These are phyloP conservation scores for Pythium biforme DNA, from an alignment of 352 stramenopile species.

Conservation along the genomic window DNA sequence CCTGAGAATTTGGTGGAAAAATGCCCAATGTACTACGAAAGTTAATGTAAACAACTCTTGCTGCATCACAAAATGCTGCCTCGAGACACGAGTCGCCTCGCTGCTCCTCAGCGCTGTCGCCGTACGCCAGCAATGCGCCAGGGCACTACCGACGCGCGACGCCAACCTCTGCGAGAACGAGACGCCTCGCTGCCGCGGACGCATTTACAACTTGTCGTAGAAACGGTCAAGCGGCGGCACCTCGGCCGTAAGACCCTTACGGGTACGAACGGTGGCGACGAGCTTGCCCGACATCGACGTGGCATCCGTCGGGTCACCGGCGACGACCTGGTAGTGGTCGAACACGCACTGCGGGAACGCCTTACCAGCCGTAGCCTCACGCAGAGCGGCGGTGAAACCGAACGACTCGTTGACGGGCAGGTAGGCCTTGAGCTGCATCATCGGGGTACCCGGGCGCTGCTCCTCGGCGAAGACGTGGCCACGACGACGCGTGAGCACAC, in stretches of 20 bases:
- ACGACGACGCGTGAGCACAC: slow-evolving; percentile 97
- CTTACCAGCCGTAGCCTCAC: slow-evolving; percentile 98
- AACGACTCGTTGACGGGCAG: slow-evolving; percentile 99
- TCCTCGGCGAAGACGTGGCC: slow-evolving; percentile 99
- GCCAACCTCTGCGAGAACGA: neutral
- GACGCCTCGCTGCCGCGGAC: neutral
- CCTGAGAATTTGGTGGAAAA: slow-evolving; percentile 15
- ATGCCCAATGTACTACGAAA: slow-evolving; percentile 30
- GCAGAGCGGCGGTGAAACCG: slow-evolving; percentile 98
- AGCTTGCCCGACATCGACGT: slow-evolving; percentile 96
- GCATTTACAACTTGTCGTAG: slow-evolving; percentile 99
- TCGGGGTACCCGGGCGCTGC: slow-evolving; percentile 96
- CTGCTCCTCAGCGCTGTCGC: neutral
- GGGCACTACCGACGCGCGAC: neutral
- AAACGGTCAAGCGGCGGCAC: slow-evolving; percentile 98
- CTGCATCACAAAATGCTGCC: slow-evolving; percentile 23
- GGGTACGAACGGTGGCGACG: slow-evolving; percentile 92
- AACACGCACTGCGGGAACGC: slow-evolving; percentile 99
- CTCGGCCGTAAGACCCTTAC: slow-evolving; percentile 97
- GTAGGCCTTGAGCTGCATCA: slow-evolving; percentile 99
- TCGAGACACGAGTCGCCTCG: neutral
- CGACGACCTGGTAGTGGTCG: slow-evolving; percentile 98
- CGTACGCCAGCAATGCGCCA: neutral
- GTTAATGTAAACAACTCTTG: slow-evolving; percentile 33
- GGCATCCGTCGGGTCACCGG: slow-evolving; percentile 89